These are phyloP conservation scores for Pichia cabralensis DNA, from an alignment of 805 yeast genomes.

Conservation along the genomic window DNA sequence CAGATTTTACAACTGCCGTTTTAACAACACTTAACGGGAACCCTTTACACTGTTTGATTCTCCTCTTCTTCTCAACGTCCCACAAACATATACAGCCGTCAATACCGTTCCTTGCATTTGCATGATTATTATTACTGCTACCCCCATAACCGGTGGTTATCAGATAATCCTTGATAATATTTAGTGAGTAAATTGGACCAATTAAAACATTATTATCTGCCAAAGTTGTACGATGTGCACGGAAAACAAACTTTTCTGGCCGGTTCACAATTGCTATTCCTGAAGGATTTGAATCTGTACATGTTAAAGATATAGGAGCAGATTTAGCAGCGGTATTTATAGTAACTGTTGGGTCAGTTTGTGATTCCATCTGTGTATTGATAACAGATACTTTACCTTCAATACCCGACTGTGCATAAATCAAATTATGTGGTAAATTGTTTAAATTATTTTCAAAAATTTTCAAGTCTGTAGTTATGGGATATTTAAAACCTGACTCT, in stretches of 20 bases:
- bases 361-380: conserved; percentile 34
- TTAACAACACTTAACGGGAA: conserved; percentile 11
- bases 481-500: conserved; percentile 59
- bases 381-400: conserved; percentile 79
- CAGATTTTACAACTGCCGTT: no score
- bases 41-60: conserved; percentile 18
- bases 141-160: conserved; percentile 19
- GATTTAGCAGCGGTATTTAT: conserved; percentile 5
- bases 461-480: conserved; percentile 42
- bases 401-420: conserved; percentile 57
- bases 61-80: conserved; percentile 22
- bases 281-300: conserved; percentile 1
- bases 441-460: conserved; percentile 41
- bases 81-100: conserved; percentile 24
- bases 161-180: conserved; percentile 10
- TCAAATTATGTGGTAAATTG: background rate
- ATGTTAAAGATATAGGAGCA: conserved; percentile 5
- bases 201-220: conserved; percentile 16
- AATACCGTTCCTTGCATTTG: conserved; percentile 8
- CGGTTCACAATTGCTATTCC: conserved; percentile 1
- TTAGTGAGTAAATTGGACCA: conserved; percentile 16
- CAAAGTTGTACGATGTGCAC: conserved; percentile 53
- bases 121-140: no score
- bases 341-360: conserved; percentile 8
- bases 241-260: conserved; percentile 57